Conservation (phyloP, 768 basidiomycete species). For the Boletus bicolor region DNA sequence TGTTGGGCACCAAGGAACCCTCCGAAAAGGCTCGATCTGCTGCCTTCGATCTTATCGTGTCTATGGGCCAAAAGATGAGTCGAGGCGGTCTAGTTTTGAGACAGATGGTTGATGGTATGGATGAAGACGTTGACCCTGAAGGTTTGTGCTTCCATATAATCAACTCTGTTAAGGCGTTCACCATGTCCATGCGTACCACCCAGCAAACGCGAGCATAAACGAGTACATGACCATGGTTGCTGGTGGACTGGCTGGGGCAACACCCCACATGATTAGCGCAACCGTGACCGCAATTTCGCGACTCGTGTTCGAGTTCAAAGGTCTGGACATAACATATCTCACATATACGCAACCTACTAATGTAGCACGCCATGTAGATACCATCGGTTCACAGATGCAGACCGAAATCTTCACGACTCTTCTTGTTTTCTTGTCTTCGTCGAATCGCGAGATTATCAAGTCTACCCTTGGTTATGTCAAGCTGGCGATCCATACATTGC, state of each 20-base stretch:
- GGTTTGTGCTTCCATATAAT: conserved; percentile 23
- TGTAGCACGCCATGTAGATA: conserved; percentile 41
- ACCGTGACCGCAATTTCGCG: conserved; percentile 93
- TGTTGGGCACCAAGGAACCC: conserved; percentile 94
- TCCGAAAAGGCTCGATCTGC: conserved; percentile 87
- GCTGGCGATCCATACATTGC: conserved; percentile 83
- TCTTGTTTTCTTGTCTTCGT: conserved; percentile 86
- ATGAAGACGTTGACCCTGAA: conserved; percentile 56
- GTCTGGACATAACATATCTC: conserved; percentile 36
- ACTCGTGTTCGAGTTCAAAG: conserved; percentile 93
- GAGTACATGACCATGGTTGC: conserved; percentile 98
- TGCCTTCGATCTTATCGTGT: conserved; percentile 86
- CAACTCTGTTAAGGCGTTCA: neutral
- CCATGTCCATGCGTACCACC: conserved; percentile 11
- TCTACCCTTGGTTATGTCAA: conserved; percentile 94
- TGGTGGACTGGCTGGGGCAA: conserved; percentile 88
- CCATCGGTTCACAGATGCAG: conserved; percentile 67
- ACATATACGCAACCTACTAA: neutral
- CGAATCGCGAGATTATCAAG: conserved; percentile 97
- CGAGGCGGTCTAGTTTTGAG: conserved; percentile 80
- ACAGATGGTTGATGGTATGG: conserved; percentile 78
- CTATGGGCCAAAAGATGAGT: conserved; percentile 92
- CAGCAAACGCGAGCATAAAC: conserved; percentile 71
- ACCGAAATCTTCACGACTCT: conserved; percentile 83
- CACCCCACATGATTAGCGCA: conserved; percentile 98